phyloP scores from a whole-genome alignment of 495 filamentous ascomycete species.

The Daldinia bambusicola region DNA sequence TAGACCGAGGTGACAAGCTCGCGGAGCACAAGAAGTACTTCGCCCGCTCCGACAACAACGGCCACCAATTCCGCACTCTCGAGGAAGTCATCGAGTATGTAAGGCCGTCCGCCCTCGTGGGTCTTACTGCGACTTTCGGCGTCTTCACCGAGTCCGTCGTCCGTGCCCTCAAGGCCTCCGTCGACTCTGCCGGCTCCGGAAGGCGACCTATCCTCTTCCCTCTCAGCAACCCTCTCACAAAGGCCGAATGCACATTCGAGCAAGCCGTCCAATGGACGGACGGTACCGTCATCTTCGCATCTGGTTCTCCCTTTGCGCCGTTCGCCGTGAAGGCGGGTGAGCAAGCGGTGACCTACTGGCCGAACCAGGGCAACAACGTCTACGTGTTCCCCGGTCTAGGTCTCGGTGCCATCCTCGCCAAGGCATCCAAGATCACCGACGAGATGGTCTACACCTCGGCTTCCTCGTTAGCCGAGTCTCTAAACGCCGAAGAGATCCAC shows the following conservation, averaged over 20 bases:
- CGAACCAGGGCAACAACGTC: slow-evolving; percentile 91
- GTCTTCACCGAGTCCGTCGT: slow-evolving; percentile 92
- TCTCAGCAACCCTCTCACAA: slow-evolving; percentile 91
- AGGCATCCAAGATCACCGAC: slow-evolving; percentile 88
- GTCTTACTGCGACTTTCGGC: slow-evolving; percentile 91
- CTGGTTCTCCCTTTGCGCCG: slow-evolving; percentile 91
- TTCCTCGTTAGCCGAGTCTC: slow-evolving; percentile 77
- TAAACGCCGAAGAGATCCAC: slow-evolving; percentile 82
- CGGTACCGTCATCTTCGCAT: slow-evolving; percentile 90
- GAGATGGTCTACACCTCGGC: slow-evolving; percentile 96
- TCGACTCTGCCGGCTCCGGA: slow-evolving; percentile 76
- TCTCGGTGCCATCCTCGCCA: slow-evolving; percentile 91
- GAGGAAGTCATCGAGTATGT: slow-evolving; percentile 94
- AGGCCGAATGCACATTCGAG: slow-evolving; percentile 97
- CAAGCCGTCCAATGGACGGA: slow-evolving; percentile 89
- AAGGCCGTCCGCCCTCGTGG: slow-evolving; percentile 92
- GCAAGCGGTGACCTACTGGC: slow-evolving; percentile 75
- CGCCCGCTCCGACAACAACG: slow-evolving; percentile 89
- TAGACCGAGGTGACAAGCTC: slow-evolving; percentile 91
- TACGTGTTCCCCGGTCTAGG: slow-evolving; percentile 99
- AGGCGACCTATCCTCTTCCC: slow-evolving; percentile 90
- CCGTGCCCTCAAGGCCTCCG: slow-evolving; percentile 75
- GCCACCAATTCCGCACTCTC: slow-evolving; percentile 87
- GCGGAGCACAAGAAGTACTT: slow-evolving; percentile 99
- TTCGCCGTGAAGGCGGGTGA: slow-evolving; percentile 71